phyloP scores from a whole-genome alignment of 23 red algal species.

The Pyropia yezoensis region DNA sequence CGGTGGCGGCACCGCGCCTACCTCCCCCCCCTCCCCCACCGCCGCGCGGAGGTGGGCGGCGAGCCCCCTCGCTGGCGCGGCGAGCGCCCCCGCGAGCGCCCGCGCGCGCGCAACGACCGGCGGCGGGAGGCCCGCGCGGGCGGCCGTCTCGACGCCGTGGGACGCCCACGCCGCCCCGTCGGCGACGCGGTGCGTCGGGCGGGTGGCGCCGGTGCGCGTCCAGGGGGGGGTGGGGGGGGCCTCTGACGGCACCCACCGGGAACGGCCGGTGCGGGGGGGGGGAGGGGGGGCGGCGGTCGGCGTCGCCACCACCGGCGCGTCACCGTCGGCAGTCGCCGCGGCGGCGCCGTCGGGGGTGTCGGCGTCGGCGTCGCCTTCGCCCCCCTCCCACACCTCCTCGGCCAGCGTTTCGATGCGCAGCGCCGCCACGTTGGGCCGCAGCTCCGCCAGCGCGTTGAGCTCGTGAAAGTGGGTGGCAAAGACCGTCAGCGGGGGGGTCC shows the following conservation, averaged over 20 bases:
- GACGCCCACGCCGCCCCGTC: neutral
- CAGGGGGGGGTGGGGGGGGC: too few species aligned
- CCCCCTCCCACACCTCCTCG: neutral
- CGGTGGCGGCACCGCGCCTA: too few species aligned
- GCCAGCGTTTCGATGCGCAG: constrained; percentile 16
- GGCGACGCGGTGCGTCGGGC: neutral
- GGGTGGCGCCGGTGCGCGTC: too few species aligned
- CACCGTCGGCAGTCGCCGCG: too few species aligned
- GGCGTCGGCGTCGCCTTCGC: too few species aligned
- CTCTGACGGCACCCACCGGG: too few species aligned
- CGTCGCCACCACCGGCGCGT: too few species aligned
- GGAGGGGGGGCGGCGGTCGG: too few species aligned
- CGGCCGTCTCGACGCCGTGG: neutral
- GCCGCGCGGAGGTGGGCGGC: too few species aligned
- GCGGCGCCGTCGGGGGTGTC: too few species aligned
- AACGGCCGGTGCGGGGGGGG: too few species aligned
- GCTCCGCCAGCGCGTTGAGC: constrained; percentile 39
- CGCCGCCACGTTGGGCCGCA: constrained; percentile 33
- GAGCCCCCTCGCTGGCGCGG: neutral
- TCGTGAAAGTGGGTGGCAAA: constrained; percentile 92
- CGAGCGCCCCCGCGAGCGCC: neutral
- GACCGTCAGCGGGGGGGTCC: constrained; percentile 15
- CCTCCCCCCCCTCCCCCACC: too few species aligned
- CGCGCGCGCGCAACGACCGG: neutral
- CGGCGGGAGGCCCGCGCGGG: neutral